Percentiles rank a stretch among this genome's conserved stretches.
Conservation (phyloP, 2,329 filamentous ascomycete genomes). For the Zymoseptoria passerinii region DNA sequence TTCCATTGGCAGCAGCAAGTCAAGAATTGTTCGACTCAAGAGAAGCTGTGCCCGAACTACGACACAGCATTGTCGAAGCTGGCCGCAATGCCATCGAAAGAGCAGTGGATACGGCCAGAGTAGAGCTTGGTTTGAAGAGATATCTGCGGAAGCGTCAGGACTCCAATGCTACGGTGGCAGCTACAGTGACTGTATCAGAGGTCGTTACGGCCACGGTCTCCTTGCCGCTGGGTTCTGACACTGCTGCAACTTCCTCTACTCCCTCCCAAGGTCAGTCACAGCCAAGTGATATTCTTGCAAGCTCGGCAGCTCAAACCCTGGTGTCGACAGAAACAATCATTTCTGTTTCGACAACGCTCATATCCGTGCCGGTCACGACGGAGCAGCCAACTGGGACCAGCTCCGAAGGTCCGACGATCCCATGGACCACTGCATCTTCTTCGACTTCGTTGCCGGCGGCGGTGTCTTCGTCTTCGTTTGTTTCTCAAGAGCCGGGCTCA, state of each 20-base stretch:
- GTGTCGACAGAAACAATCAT: constrained; percentile 9
- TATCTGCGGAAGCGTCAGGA: constrained; percentile 38
- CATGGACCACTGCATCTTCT: constrained; percentile 1
- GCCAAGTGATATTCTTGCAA: constrained; percentile 8
- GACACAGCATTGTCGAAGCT: constrained; percentile 56
- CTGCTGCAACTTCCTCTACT: constrained; percentile 4
- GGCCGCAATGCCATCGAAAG: constrained; percentile 54
- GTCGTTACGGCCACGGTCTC: constrained; percentile 24
- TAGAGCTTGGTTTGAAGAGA: constrained; percentile 26
- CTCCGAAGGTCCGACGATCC: constrained; percentile 12
- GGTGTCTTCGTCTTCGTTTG: constrained; percentile 4
- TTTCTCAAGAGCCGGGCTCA: constrained; percentile 15
- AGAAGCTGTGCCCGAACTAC: neutral
- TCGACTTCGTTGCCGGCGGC: constrained; percentile 3
- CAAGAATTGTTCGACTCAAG: constrained; percentile 10
- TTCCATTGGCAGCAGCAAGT: constrained; percentile 31
- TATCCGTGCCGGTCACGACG: constrained; percentile 10
- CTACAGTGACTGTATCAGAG: constrained; percentile 15
- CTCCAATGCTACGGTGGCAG: constrained; percentile 19
- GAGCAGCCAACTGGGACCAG: constrained; percentile 2
- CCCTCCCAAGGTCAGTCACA: constrained; percentile 13
- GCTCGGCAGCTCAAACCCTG: constrained; percentile 1
- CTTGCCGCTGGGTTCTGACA: constrained; percentile 17
- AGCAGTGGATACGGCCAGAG: constrained; percentile 55
- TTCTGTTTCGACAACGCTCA: constrained; percentile 6